A percentile compares a stretch with the other conserved stretches of the same genome.
Conservation (phyloP, 495 filamentous ascomycete genomes). For the Penicillium tannophilum region DNA sequence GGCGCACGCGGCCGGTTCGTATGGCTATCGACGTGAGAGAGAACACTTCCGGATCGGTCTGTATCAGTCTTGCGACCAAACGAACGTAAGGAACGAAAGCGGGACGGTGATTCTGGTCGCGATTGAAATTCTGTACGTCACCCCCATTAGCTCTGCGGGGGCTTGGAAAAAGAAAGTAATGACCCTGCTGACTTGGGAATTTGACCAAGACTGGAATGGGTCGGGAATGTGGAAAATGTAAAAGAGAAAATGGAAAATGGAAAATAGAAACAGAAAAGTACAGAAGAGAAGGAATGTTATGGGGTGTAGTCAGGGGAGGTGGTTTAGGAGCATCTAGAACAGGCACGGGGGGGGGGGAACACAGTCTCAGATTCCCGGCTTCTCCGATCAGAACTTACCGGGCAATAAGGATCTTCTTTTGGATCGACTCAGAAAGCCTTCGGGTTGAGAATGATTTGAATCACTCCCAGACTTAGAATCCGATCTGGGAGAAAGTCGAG, state of each 20-base stretch:
- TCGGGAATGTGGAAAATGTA: conserved; percentile 6
- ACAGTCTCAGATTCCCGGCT: conserved; percentile 4
- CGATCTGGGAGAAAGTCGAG: conserved; percentile 47
- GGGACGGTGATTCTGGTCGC: conserved; percentile 37
- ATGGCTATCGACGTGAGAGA: conserved; percentile 30
- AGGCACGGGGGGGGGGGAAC: background rate
- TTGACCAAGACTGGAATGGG: conserved; percentile 3
- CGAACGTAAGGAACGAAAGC: conserved; percentile 41
- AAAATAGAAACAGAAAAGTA: background rate
- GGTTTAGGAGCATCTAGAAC: conserved; percentile 17
- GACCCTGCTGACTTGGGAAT: conserved; percentile 15
- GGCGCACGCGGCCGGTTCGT: conserved; percentile 29
- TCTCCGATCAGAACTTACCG: conserved; percentile 31
- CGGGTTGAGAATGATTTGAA: conserved; percentile 35
- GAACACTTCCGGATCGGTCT: conserved; percentile 30
- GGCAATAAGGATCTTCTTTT: conserved; percentile 39
- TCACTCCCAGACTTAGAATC: conserved; percentile 45
- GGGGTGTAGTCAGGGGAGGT: conserved; percentile 7
- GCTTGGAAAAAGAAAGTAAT: conserved; percentile 9
- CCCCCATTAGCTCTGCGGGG: conserved; percentile 27
- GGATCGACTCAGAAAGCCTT: conserved; percentile 42
- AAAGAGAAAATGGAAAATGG: conserved; percentile 10
- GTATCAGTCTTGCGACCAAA: conserved; percentile 29
- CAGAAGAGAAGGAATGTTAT: background rate
- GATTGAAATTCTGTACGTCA: conserved; percentile 36